phyloP scores from a whole-genome alignment of 768 basidiomycete species.

The Lactarius hengduanensis region DNA sequence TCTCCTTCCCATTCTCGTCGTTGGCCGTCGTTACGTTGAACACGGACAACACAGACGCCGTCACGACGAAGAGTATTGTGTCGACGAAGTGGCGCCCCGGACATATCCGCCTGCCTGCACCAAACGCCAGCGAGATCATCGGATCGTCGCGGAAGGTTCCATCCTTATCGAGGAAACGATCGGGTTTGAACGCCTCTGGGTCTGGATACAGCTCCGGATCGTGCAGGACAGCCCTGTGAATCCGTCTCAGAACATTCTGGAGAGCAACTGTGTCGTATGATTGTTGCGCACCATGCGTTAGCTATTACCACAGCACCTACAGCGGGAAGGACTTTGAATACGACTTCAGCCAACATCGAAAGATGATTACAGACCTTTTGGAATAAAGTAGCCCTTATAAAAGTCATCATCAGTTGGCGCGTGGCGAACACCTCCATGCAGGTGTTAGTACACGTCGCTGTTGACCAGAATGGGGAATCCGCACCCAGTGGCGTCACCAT shows the following conservation, averaged over 20 bases:
- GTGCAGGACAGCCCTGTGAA: constrained; percentile 20
- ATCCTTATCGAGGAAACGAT: constrained; percentile 29
- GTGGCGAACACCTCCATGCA: constrained; percentile 28
- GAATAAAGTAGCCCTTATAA: constrained; percentile 29
- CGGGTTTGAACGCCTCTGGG: constrained; percentile 33
- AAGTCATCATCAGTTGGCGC: not conserved
- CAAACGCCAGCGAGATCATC: constrained; percentile 14
- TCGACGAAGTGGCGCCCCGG: constrained; percentile 30
- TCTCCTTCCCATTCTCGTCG: not conserved
- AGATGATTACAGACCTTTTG: constrained; percentile 28
- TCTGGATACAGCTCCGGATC: constrained; percentile 34
- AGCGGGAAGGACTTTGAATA: not conserved
- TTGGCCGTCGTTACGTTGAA: constrained; percentile 9
- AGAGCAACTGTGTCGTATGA: not conserved
- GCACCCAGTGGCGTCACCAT: constrained; percentile 13
- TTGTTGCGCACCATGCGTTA: constrained; percentile 31
- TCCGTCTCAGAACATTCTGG: no score
- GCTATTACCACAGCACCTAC: constrained; percentile 18
- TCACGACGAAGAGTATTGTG: constrained; percentile 23
- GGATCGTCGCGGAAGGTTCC: not conserved
- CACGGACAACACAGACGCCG: constrained; percentile 18
- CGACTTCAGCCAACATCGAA: not conserved
- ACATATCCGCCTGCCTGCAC: constrained; percentile 24
- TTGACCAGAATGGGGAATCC: not conserved
- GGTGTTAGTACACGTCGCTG: no score